These are phyloP conservation scores for Fraxinus sp. DNA, from an alignment of 305 asterid genomes.

Conservation along the genomic window DNA sequence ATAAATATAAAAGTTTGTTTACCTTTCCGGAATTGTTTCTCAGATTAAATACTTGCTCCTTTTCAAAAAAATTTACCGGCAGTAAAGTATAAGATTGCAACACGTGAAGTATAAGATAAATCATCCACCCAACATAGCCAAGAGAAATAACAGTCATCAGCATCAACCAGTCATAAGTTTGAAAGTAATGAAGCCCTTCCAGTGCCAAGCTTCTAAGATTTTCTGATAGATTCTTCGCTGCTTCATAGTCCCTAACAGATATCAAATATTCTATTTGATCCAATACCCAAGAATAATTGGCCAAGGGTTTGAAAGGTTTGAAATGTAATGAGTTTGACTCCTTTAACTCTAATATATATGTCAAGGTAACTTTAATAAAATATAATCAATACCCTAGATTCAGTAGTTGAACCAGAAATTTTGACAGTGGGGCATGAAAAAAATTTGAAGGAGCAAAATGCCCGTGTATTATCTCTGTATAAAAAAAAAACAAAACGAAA, in stretches of 20 bases:
- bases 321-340: conserved; percentile 56
- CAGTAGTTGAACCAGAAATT: not conserved
- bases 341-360: conserved; percentile 59
- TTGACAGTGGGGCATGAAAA: not conserved
- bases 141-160: conserved; percentile 85
- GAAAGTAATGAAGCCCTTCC: conserved; percentile 89
- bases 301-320: conserved; percentile 89
- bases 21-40: conserved; percentile 57
- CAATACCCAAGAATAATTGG: conserved; percentile 46
- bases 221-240: conserved; percentile 70
- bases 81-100: conserved; percentile 79
- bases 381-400: not conserved
- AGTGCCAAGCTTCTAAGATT: conserved; percentile 79
- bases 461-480: not conserved
- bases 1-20: not conserved
- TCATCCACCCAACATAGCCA: conserved; percentile 98
- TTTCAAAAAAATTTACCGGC: conserved; percentile 45
- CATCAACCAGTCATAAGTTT: conserved; percentile 95
- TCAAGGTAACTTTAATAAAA: conserved; percentile 44
- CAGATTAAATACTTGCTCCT: conserved; percentile 45
- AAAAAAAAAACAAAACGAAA: too few relatives aligned
- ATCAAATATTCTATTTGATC: conserved; percentile 65
- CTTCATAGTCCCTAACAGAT: conserved; percentile 54
- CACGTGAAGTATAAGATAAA: conserved; percentile 72
- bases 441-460: not conserved